Evolutionary conservation across 73 alveolate species (phyloP).

Genomic region (Tetrahymena elliotti): DNA sequence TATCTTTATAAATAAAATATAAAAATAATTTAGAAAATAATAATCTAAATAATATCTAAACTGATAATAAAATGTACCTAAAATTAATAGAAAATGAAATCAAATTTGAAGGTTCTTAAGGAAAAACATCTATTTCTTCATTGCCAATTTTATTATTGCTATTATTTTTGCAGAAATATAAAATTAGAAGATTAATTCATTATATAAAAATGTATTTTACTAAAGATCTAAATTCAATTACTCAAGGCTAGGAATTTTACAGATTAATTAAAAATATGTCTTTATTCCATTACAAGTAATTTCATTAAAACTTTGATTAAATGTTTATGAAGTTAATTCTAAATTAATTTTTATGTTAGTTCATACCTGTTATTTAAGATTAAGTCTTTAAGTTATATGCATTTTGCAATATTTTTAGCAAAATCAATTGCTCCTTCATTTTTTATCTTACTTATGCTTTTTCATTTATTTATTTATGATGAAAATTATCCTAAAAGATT

Average conservation of each 20-base stretch:
- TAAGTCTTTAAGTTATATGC: not conserved
- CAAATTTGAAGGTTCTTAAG: not conserved
- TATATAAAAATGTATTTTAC: not conserved
- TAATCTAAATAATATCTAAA: no score
- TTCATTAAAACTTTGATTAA: not conserved
- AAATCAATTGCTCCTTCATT: not conserved
- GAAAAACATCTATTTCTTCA: not conserved
- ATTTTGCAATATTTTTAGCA: not conserved
- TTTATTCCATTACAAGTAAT: not conserved
- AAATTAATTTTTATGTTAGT: no score
- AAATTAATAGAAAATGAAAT: not conserved
- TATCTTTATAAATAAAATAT: not conserved
- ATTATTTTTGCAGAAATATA: no score
- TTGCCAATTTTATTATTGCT: not conserved
- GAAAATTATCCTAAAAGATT: no score
- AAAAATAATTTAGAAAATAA: no score
- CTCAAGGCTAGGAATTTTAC: not conserved
- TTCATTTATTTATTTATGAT: no score
- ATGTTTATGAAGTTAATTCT: no score
- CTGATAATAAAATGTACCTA: not conserved
- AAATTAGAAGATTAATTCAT: no score
- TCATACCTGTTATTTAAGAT: not conserved
- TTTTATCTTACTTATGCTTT: not conserved
- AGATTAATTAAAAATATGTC: no score
- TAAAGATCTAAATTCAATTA: no score